phyloP scores from a whole-genome alignment of 1,284 basidiomycete species.

The Lignosus rhinocerotis region DNA sequence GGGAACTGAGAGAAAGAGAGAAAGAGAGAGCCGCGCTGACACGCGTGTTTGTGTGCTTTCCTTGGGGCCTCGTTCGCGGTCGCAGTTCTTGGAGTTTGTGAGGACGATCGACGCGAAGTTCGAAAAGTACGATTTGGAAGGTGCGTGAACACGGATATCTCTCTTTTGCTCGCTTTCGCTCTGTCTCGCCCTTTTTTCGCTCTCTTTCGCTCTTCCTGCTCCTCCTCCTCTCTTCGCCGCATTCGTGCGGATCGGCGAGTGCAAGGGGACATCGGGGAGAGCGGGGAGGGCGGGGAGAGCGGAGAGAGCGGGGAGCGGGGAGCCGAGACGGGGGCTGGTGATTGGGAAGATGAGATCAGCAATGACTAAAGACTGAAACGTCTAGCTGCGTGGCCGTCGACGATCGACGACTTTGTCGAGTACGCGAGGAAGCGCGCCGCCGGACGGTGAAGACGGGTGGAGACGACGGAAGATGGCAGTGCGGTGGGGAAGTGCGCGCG shows the following conservation, averaged over 20 bases:
- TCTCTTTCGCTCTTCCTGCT: too few species aligned
- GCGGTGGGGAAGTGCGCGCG: background rate
- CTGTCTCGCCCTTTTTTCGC: background rate
- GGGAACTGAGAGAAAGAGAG: background rate
- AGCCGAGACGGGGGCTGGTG: too few species aligned
- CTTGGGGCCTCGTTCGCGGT: background rate
- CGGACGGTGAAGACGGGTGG: background rate
- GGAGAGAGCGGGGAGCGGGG: too few species aligned
- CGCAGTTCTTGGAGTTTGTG: slow-evolving; percentile 80
- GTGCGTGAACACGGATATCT: slow-evolving; percentile 43
- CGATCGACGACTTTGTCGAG: slow-evolving; percentile 87
- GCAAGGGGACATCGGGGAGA: too few species aligned
- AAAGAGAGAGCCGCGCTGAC: background rate
- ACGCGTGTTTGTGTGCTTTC: background rate
- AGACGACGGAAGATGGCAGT: background rate
- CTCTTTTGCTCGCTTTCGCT: background rate
- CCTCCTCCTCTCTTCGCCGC: too few species aligned
- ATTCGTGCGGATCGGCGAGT: too few species aligned
- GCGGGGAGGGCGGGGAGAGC: too few species aligned
- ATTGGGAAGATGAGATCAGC: background rate
- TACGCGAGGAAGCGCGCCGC: slow-evolving; percentile 51
- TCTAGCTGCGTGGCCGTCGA: slow-evolving; percentile 86
- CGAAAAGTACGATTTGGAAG: slow-evolving; percentile 83
- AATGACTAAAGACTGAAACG: background rate
- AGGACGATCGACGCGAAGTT: slow-evolving; percentile 82